Conservation (phyloP, 306 rosid genomes). For the Prinsepia uniflora region DNA sequence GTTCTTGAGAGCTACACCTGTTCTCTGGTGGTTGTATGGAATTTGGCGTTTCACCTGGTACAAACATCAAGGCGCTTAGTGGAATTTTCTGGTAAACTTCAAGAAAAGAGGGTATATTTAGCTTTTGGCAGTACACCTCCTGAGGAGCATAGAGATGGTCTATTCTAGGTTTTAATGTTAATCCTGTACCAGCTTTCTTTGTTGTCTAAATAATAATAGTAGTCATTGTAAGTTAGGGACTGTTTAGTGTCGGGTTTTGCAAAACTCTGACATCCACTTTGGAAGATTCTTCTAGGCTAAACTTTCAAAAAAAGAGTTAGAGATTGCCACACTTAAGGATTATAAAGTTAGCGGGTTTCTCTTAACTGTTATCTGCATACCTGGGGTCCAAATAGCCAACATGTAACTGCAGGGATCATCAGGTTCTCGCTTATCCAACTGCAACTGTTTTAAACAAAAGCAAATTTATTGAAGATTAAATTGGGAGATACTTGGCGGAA, state of each 20-base stretch:
- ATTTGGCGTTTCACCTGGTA: constrained; percentile 86
- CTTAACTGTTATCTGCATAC: constrained; percentile 34
- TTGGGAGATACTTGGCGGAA: constrained; percentile 11
- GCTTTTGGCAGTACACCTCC: not conserved
- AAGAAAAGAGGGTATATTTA: constrained; percentile 9
- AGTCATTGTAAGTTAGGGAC: not conserved
- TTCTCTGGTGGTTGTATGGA: constrained; percentile 78
- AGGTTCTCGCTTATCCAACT: constrained; percentile 74
- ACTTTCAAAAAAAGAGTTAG: not conserved
- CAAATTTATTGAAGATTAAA: constrained; percentile 14
- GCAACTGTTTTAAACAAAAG: constrained; percentile 37
- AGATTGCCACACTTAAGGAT: constrained; percentile 3
- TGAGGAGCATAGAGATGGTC: not conserved
- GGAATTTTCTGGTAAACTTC: constrained; percentile 26
- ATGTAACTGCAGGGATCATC: constrained; percentile 95
- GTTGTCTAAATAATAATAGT: not conserved
- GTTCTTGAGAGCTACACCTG: constrained; percentile 58
- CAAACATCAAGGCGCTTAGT: constrained; percentile 26
- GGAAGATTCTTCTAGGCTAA: not conserved
- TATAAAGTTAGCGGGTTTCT: not conserved
- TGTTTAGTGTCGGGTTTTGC: not conserved
- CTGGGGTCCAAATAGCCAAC: constrained; percentile 99
- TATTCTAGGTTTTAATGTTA: not conserved
- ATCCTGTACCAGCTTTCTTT: constrained; percentile 4
- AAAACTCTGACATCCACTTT: not conserved